Base-by-base conservation (phyloP, 352 stramenopile genomes). In the Globisporangium viniferum region DNA sequence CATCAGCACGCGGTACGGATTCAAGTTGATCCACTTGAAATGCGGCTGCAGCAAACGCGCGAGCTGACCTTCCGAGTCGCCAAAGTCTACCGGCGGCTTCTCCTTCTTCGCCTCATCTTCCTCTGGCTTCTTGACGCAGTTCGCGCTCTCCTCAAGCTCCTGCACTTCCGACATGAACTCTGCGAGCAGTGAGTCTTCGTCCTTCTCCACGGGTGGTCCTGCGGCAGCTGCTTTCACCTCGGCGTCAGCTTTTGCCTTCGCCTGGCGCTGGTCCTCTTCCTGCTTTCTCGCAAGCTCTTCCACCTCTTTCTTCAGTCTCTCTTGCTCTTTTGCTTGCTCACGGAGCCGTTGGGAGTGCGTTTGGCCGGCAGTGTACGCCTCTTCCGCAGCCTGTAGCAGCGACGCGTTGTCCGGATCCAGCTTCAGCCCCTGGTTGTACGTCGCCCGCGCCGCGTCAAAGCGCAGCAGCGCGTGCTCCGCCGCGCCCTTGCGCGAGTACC, bases 11-110 rank as follows among this genome's bases (percentile, higher is more conserved):
- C 86, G 73, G 65, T 91, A 97, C 7, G 90, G 90, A 33, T 97
- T 97, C n/a, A 97, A 69, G 54, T 96, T 97, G 73, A 94, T 93
- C 90, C 90, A 97, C 70, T 87, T 73, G 68, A 82, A 93, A 67
- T 91, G 82, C 10, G 75, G 74, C 73, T 96, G 84, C 66, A 94
- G 64, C 22, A 95, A 65, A 9, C 86, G 71, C 54, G 80, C 62
- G 27, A 92, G 63, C 65, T 94, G 89, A 22, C 72, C 86, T 31
- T 91, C 86, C 3, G 78, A 68, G 24, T 76, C 75, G 44, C 88
- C 86, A 75, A 94, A 95, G 55, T 93, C 88, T 66, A 93, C 81
- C 0, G 77, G 71, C 27, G 68, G 61, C 48, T 82, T 91, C 64
- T 84, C 75, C 59, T 82, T 80, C 54, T 85, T 75, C 48, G 62